A percentile compares a stretch with the other conserved stretches of the same genome.
phyloP scores from a whole-genome alignment of 2,329 filamentous ascomycete genomes.

The Cephalotrichum gorgonifer region DNA sequence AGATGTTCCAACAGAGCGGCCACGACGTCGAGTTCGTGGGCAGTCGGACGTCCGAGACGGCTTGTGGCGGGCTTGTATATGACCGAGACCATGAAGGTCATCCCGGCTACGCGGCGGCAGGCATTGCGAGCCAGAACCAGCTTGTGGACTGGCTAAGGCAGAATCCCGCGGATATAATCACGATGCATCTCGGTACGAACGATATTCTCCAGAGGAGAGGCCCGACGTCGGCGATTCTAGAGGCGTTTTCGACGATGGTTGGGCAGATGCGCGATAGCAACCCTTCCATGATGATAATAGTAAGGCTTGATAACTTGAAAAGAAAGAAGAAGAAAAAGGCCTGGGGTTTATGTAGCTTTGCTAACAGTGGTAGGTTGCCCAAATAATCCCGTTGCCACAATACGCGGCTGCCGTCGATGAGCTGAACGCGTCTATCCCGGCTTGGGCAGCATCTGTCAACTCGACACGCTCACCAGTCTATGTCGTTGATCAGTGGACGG shows the following conservation, averaged over 20 bases:
- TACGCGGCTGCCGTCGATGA: conserved; percentile 1
- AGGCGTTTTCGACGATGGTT: background rate
- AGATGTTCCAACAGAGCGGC: conserved; percentile 1
- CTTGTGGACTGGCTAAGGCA: conserved; percentile 4
- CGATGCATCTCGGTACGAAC: conserved; percentile 7
- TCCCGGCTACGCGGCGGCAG: background rate
- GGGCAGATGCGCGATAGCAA: conserved; percentile 5
- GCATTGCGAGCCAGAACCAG: conserved; percentile 1
- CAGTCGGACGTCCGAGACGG: background rate
- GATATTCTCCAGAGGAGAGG: no score
- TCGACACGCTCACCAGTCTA: conserved; percentile 3
- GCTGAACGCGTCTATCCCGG: background rate
- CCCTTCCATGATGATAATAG: conserved; percentile 2
- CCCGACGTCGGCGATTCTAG: background rate
- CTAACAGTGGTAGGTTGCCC: conserved; percentile 1
- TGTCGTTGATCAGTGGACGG: conserved; percentile 4
- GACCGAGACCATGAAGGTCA: conserved; percentile 6
- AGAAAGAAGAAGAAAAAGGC: no score
- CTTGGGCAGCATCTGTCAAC: conserved; percentile 1
- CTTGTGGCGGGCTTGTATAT: conserved; percentile 2
- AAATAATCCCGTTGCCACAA: conserved; percentile 6
- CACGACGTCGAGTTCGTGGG: conserved; percentile 5
- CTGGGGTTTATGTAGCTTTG: no score
- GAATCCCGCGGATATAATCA: conserved; percentile 7
- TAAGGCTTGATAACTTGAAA: background rate